Evolutionary conservation across 2,329 filamentous ascomycete species (phyloP).

Genomic region (Botrytis fragariae): DNA sequence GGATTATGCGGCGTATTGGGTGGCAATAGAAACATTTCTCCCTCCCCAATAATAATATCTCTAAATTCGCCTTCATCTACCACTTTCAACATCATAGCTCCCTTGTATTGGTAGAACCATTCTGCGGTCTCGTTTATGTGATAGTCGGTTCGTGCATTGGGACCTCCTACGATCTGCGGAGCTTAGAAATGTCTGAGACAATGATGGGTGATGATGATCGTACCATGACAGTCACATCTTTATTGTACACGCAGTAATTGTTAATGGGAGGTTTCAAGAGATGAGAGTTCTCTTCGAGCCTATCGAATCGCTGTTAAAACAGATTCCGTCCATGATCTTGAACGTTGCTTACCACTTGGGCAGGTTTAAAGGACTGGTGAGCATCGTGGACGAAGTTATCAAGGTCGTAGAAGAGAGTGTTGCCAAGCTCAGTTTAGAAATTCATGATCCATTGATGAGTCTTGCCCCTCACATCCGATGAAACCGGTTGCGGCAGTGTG

Average conservation of each 20-base stretch:
- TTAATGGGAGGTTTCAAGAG: slow-evolving; percentile 83
- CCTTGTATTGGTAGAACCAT: slow-evolving; percentile 97
- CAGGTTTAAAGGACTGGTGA: slow-evolving; percentile 35
- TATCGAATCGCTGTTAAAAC: slow-evolving; percentile 41
- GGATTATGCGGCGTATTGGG: slow-evolving; percentile 97
- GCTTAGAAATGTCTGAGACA: slow-evolving; percentile 6
- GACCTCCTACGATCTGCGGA: slow-evolving; percentile 82
- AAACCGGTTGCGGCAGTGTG: neutral
- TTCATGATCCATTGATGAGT: neutral
- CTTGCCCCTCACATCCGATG: neutral
- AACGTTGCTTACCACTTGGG: slow-evolving; percentile 35
- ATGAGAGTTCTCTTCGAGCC: slow-evolving; percentile 89
- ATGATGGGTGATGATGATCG: slow-evolving; percentile 9
- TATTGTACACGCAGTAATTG: slow-evolving; percentile 95
- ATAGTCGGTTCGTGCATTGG: slow-evolving; percentile 95
- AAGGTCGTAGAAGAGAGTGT: neutral
- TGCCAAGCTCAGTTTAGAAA: neutral
- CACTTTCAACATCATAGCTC: slow-evolving; percentile 89
- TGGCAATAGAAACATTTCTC: slow-evolving; percentile 89
- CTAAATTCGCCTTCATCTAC: slow-evolving; percentile 72
- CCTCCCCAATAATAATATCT: slow-evolving; percentile 87
- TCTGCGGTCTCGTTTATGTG: slow-evolving; percentile 96
- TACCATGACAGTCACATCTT: slow-evolving; percentile 79
- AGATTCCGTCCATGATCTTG: neutral
- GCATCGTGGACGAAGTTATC: slow-evolving; percentile 26